Conservation (phyloP, 768 basidiomycete genomes). For the Podaxis rugospora region DNA sequence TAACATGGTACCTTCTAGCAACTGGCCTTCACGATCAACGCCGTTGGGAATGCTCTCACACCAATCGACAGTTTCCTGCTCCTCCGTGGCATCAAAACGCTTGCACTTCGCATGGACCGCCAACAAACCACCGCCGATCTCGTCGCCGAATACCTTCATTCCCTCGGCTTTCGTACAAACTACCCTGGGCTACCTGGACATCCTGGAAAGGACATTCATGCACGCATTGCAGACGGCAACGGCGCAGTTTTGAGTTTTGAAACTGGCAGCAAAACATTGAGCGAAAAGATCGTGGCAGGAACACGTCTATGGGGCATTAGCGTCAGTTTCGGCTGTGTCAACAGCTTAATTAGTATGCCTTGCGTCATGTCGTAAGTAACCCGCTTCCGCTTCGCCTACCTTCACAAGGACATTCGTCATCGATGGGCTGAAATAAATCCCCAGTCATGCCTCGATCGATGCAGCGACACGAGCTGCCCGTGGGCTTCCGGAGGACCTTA, state of each 20-base stretch:
- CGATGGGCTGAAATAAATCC: conserved; percentile 7
- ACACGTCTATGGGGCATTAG: conserved; percentile 96
- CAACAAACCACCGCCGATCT: conserved; percentile 80
- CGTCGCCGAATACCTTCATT: conserved; percentile 82
- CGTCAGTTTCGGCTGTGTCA: conserved; percentile 97
- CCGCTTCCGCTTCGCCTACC: conserved; percentile 10
- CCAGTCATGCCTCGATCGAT: conserved; percentile 95
- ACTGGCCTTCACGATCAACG: conserved; percentile 88
- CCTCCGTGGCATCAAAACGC: conserved; percentile 92
- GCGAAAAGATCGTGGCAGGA: conserved; percentile 89
- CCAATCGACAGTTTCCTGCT: conserved; percentile 97
- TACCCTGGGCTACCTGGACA: conserved; percentile 88
- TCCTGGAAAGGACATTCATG: conserved; percentile 84
- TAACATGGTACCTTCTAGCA: conserved; percentile 38
- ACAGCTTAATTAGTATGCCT: conserved; percentile 98
- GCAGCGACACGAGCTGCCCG: conserved; percentile 92
- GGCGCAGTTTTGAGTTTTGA: conserved; percentile 95
- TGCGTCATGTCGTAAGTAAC: conserved; percentile 96
- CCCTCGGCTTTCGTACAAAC: conserved; percentile 84
- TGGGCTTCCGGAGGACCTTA: conserved; percentile 97
- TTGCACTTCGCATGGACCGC: conserved; percentile 93
- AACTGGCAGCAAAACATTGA: conserved; percentile 86
- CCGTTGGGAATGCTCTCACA: conserved; percentile 89
- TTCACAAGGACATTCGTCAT: conserved; percentile 10
- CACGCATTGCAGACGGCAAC: conserved; percentile 83